Evolutionary conservation across 176 grass and related monocot species (phyloP), one percentile per base, ranked within the genome.

Genomic region (Oryza meyeriana): DNA sequence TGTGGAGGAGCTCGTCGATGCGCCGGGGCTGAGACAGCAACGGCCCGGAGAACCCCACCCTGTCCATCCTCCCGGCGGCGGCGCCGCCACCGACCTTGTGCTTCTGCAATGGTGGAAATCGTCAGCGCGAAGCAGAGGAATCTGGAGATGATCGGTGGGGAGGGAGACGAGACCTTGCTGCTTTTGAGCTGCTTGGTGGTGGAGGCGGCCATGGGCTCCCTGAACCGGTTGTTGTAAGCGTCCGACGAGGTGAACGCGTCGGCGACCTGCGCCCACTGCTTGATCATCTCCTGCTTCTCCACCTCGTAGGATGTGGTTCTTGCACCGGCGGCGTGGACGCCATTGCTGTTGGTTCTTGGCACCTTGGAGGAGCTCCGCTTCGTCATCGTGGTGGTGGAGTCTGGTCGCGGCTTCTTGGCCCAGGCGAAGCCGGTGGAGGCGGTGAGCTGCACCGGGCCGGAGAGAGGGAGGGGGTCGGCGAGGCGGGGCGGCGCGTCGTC

Each of bases 1-100:
- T 95, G 34, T 89, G 77, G 83, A 99, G 83, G 73, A 95, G 82
- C 76, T 99, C 87, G 63, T 99, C 96, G 30, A 99, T 86, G 42
- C 59, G 89, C 64, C 83, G 76, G 1, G 92, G 77, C 71, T 90
- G 89, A 8, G 71, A 86, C 45, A 99, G 36, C 71, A 94, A 77
- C 17, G 89, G 93, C 31, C 93, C 93, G 1, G 91, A 99, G 63
- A 83, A 85, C 48, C 91, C 85, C 38, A 87, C 83, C 80, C 86
- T 91, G 71, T 90, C 42, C 70, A 74, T 63, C 79, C 77, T 79
- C 59, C 67, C 79, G 4, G 0, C 47, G 5, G 63, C 79, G 3
- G 0, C 44, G 4, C 17, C 22, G 55, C 55, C 55, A 22, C 7
- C 55, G 22, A n/a, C 22, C 81, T 85, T 85, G 64, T 84, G 59